A percentile compares a stretch with the other conserved stretches of the same genome.
phyloP scores from a whole-genome alignment of 371 early-diverging fungal genomes.

The Umbelopsis sp. region DNA sequence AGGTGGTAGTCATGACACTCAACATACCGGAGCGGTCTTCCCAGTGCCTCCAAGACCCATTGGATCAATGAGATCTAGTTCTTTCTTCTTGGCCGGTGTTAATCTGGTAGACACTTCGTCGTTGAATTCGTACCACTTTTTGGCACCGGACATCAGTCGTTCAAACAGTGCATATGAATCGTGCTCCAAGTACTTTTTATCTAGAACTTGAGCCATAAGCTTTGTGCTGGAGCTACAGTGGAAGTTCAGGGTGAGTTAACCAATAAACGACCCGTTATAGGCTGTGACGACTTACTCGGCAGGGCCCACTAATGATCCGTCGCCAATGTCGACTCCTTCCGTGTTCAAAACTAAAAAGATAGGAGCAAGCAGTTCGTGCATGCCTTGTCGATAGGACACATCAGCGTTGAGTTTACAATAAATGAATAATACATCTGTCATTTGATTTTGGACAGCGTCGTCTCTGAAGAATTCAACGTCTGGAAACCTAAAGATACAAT shows the following conservation, averaged over 20 bases:
- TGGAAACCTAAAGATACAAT: slow-evolving; percentile 67
- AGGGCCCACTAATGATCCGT: slow-evolving; percentile 10
- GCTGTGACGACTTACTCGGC: slow-evolving; percentile 28
- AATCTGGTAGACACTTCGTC: slow-evolving; percentile 42
- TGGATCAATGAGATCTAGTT: slow-evolving; percentile 10
- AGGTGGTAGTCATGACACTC: not conserved
- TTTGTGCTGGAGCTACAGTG: slow-evolving; percentile 33
- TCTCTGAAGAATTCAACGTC: slow-evolving; percentile 81
- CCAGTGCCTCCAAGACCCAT: not conserved
- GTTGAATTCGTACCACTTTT: slow-evolving; percentile 85
- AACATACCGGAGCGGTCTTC: not conserved
- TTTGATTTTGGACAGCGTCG: slow-evolving; percentile 63
- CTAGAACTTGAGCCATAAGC: slow-evolving; percentile 40
- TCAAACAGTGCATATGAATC: slow-evolving; percentile 85
- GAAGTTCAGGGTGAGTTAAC: no score
- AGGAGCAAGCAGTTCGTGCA: slow-evolving; percentile 94
- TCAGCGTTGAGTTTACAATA: slow-evolving; percentile 88
- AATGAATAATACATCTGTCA: slow-evolving; percentile 87
- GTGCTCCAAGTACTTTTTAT: slow-evolving; percentile 74
- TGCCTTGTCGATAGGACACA: slow-evolving; percentile 95
- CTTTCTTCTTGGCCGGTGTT: slow-evolving; percentile 13
- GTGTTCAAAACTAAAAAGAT: slow-evolving; percentile 74
- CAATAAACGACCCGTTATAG: no score
- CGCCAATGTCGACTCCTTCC: slow-evolving; percentile 52
- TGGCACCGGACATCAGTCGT: slow-evolving; percentile 79